phyloP scores from a whole-genome alignment of 352 stramenopile genomes.

The Phytophthora sansomeana region DNA sequence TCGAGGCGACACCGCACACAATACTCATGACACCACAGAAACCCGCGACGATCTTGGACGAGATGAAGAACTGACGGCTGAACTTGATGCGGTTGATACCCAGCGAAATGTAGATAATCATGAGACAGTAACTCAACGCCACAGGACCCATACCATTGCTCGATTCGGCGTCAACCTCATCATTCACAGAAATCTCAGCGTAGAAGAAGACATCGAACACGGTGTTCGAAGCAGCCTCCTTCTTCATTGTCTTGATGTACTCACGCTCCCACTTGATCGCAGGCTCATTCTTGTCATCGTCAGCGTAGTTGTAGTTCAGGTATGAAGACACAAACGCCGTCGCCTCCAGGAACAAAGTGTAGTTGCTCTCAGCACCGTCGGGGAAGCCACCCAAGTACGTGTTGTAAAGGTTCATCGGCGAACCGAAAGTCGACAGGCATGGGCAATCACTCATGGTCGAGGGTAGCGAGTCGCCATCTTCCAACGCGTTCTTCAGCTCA shows the following conservation, averaged over 20 bases:
- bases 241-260: constrained; percentile 65
- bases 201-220: constrained; percentile 68
- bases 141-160: constrained; percentile 61
- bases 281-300: constrained; percentile 51
- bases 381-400: constrained; percentile 67
- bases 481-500: constrained; percentile 43
- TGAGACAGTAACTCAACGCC: constrained; percentile 61
- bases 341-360: constrained; percentile 55
- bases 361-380: constrained; percentile 55
- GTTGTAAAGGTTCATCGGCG: constrained; percentile 80
- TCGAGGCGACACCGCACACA: constrained; percentile 61
- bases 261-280: constrained; percentile 66
- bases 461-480: constrained; percentile 50
- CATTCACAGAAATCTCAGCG: constrained; percentile 65
- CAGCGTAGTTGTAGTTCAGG: constrained; percentile 73
- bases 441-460: constrained; percentile 69
- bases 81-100: constrained; percentile 73
- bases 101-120: constrained; percentile 75
- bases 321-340: constrained; percentile 59
- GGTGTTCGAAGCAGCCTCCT: constrained; percentile 44
- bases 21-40: constrained; percentile 71
- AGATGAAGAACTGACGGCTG: constrained; percentile 55
- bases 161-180: constrained; percentile 66
- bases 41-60: constrained; percentile 62
- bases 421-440: constrained; percentile 65